These are phyloP conservation scores for Corchorus olitorius DNA, from an alignment of 345 rosid genomes.

Conservation along the genomic window DNA sequence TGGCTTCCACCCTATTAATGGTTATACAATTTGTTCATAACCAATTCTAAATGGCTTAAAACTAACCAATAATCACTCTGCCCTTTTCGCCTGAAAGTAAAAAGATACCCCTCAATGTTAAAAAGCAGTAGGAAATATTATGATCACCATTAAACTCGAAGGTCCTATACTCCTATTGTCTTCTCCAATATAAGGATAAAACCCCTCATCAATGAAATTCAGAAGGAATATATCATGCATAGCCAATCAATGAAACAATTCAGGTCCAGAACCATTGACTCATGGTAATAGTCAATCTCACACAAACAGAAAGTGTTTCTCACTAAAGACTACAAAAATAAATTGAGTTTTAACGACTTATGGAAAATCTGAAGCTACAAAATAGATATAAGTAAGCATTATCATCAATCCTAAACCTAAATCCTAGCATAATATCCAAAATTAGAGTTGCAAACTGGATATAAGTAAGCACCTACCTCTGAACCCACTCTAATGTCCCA, in stretches of 20 bases:
- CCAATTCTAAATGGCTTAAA: neutral
- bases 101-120: neutral
- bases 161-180: neutral
- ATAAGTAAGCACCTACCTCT: constrained; percentile 49
- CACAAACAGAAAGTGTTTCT: neutral
- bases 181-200: neutral
- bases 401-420: no score
- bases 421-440: neutral
- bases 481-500: constrained; percentile 91
- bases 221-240: neutral
- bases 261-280: neutral
- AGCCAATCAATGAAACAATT: neutral
- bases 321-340: neutral
- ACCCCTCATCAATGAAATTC: neutral
- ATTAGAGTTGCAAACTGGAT: constrained; percentile 2
- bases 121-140: neutral
- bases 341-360: no score
- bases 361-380: no score
- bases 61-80: neutral
- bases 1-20: neutral
- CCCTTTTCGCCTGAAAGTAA: neutral
- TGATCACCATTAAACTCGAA: neutral
- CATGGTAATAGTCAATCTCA: neutral
- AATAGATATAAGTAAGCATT: no score
- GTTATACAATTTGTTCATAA: neutral